Percentiles rank a stretch among this genome's conserved stretches.
Evolutionary conservation across 768 basidiomycete species (phyloP).

Genomic region (Psilocybe tampanensis): DNA sequence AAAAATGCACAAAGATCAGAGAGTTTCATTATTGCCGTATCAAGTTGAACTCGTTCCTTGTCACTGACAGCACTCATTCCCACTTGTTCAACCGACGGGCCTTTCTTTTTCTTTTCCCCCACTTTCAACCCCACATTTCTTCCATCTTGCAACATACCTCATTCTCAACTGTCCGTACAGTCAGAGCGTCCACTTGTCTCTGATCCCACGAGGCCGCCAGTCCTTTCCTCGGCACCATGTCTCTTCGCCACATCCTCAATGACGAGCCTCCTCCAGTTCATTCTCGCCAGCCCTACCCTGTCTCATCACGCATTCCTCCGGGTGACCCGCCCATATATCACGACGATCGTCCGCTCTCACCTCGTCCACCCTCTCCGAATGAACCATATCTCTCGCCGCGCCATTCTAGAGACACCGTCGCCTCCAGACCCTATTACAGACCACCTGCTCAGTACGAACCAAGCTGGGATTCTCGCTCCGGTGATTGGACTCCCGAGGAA

Average conservation of each 20-base stretch:
- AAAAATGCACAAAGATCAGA: constrained; percentile 30
- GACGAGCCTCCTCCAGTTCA: constrained; percentile 57
- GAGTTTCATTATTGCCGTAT: constrained; percentile 30
- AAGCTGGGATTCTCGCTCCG: constrained; percentile 41
- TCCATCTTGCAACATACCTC: constrained; percentile 10
- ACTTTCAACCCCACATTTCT: constrained; percentile 2
- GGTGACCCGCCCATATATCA: constrained; percentile 20
- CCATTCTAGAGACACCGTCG: constrained; percentile 16
- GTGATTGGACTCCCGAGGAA: constrained; percentile 22
- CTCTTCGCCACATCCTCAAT: constrained; percentile 79
- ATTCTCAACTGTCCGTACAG: constrained; percentile 20
- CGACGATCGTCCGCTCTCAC: constrained; percentile 30
- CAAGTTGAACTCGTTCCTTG: constrained; percentile 25
- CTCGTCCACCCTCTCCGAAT: constrained; percentile 20
- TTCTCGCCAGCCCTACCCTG: constrained; percentile 33
- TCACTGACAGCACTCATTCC: constrained; percentile 30
- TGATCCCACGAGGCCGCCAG: constrained; percentile 39
- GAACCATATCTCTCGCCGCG: constrained; percentile 22
- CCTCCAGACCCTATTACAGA: constrained; percentile 20
- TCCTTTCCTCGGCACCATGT: constrained; percentile 48
- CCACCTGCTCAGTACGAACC: constrained; percentile 47
- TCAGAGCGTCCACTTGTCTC: constrained; percentile 24
- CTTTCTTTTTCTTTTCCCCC: constrained; percentile 20
- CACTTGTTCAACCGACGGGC: constrained; percentile 22
- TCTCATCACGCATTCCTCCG: constrained; percentile 25